These are phyloP conservation scores for Penicillium cosmopolitanum DNA, from an alignment of 495 filamentous ascomycete genomes.

Conservation along the genomic window DNA sequence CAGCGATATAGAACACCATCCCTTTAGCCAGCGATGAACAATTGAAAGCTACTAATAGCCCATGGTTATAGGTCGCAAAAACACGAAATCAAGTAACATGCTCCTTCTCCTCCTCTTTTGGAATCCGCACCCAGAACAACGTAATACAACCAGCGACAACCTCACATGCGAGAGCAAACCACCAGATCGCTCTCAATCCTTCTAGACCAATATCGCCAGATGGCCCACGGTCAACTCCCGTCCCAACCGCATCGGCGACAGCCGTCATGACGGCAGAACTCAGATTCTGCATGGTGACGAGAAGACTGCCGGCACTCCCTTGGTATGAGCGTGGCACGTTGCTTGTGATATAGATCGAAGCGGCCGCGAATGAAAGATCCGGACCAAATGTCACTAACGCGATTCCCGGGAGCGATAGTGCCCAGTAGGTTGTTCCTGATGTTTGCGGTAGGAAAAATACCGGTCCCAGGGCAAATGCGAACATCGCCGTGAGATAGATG, in stretches of 20 bases:
- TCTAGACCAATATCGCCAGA: conserved; percentile 45
- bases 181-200: conserved; percentile 52
- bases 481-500: conserved; percentile 46
- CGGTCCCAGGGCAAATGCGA: conserved; percentile 36
- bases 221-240: conserved; percentile 37
- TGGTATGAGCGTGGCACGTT: conserved; percentile 40
- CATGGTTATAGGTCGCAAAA: too few relatives aligned
- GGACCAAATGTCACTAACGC: conserved; percentile 39
- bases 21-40: too few relatives aligned
- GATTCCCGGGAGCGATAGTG: conserved; percentile 33
- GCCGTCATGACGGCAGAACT: conserved; percentile 48
- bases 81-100: conserved; percentile 39
- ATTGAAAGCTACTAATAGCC: too few relatives aligned
- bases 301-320: conserved; percentile 37
- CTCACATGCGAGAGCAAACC: conserved; percentile 47
- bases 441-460: conserved; percentile 41
- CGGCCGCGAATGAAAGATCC: conserved; percentile 38
- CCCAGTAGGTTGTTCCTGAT: conserved; percentile 34
- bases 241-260: conserved; percentile 49
- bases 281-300: conserved; percentile 41
- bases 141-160: conserved; percentile 46
- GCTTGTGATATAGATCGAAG: conserved; percentile 40
- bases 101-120: conserved; percentile 55
- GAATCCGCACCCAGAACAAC: conserved; percentile 45
- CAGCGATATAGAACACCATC: too few relatives aligned